These are phyloP conservation scores for Alternaria metachromatica DNA, from an alignment of 2,329 filamentous ascomycete species.

Conservation along the genomic window DNA sequence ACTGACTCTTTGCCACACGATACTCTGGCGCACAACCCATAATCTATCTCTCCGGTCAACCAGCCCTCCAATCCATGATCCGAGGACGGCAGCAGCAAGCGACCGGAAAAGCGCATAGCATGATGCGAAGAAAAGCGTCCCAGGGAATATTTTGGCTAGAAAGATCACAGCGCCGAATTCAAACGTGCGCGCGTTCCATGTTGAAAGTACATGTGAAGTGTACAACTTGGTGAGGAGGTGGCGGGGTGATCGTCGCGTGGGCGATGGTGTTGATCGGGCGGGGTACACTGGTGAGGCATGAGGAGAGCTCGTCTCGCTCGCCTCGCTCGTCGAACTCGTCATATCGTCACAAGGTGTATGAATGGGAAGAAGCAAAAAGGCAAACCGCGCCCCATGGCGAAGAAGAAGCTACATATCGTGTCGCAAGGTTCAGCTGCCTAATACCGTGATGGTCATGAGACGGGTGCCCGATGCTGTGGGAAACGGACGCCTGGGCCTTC, in stretches of 20 bases:
- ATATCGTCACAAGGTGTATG: not conserved
- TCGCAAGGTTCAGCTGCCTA: not conserved
- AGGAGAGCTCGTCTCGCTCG: too few relatives aligned
- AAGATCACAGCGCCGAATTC: constrained; percentile 60
- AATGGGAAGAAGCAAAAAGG: not conserved
- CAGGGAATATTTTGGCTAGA: constrained; percentile 53
- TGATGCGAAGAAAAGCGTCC: constrained; percentile 70
- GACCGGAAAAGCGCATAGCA: constrained; percentile 71
- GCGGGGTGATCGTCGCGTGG: constrained; percentile 12
- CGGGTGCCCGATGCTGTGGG: constrained; percentile 1
- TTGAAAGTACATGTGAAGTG: constrained; percentile 55
- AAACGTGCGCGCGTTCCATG: constrained; percentile 58
- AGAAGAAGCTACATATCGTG: constrained; percentile 9
- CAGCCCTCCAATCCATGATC: constrained; percentile 63
- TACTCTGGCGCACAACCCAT: constrained; percentile 48
- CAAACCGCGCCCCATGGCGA: not conserved
- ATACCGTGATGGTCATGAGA: constrained; percentile 22
- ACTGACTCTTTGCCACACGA: constrained; percentile 47
- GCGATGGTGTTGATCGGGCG: constrained; percentile 7
- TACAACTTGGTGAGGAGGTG: constrained; percentile 48
- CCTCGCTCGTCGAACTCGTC: not conserved
- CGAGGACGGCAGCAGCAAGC: constrained; percentile 63
- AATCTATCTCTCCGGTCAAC: constrained; percentile 62
- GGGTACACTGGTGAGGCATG: constrained; percentile 5
- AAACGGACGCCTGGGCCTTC: constrained; percentile 10